Percentiles rank a stretch among this genome's conserved stretches.
Conservation (phyloP, 2,329 filamentous ascomycete genomes). For the Alternaria sp. region DNA sequence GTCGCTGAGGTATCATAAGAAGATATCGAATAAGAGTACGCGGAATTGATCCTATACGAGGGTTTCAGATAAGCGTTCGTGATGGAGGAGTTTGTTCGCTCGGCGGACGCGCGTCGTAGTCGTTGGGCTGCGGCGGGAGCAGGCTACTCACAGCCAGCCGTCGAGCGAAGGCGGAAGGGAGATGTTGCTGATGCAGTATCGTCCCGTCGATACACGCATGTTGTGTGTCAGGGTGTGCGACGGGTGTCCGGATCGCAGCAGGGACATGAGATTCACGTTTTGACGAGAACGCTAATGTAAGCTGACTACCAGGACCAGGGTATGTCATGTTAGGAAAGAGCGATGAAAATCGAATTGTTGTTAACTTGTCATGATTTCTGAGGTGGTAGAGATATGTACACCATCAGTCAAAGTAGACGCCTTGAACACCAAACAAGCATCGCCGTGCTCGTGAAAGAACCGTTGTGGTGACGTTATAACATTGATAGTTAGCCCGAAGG, state of each 20-base stretch:
- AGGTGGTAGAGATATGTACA: neutral
- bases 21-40: neutral
- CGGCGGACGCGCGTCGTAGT: neutral
- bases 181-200: neutral
- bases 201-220: neutral
- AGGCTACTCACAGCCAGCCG: neutral
- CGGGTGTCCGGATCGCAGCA: neutral
- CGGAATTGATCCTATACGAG: neutral
- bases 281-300: neutral
- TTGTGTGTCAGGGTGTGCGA: neutral
- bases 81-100: neutral
- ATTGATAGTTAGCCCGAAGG: slow-evolving; percentile 20
- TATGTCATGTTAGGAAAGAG: neutral
- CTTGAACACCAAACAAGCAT: slow-evolving; percentile 10
- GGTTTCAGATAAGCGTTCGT: neutral
- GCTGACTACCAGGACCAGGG: neutral
- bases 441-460: slow-evolving; percentile 4
- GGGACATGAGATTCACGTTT: neutral
- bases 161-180: neutral
- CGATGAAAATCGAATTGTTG: neutral
- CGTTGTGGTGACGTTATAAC: slow-evolving; percentile 19
- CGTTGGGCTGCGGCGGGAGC: neutral
- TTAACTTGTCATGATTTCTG: neutral
- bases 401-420: neutral
- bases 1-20: neutral